Percentiles rank a stretch among this genome's conserved stretches.
phyloP scores from a whole-genome alignment of 306 rosid species.

The Cucumis hystrix region DNA sequence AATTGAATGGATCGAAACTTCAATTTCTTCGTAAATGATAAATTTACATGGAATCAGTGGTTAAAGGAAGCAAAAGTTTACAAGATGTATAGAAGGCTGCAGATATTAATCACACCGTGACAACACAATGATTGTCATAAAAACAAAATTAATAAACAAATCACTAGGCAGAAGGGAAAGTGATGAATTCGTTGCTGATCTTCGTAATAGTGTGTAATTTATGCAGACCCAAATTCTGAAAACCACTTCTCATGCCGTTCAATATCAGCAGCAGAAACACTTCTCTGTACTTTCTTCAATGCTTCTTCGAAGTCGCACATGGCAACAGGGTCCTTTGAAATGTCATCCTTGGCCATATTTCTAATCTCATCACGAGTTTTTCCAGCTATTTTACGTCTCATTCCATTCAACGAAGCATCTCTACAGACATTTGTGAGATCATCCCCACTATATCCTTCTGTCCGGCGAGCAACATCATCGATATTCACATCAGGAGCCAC shows the following conservation, averaged over 20 bases:
- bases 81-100: neutral
- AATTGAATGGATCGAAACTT: neutral
- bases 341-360: slow-evolving; percentile 94
- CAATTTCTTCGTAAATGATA: neutral
- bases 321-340: slow-evolving; percentile 90
- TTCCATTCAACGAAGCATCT: slow-evolving; percentile 96
- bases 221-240: slow-evolving; percentile 83
- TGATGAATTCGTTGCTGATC: neutral
- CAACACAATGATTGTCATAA: neutral
- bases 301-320: slow-evolving; percentile 99
- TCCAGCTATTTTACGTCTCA: slow-evolving; percentile 96
- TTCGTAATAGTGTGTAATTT: neutral
- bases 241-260: slow-evolving; percentile 96
- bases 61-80: neutral
- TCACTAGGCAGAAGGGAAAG: neutral
- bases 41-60: neutral
- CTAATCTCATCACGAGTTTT: slow-evolving; percentile 96
- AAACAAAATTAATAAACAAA: slow-evolving; percentile 2
- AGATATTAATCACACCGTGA: slow-evolving; percentile 2
- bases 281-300: slow-evolving; percentile 72
- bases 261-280: slow-evolving; percentile 85
- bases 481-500: slow-evolving; percentile 75
- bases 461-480: slow-evolving; percentile 87
- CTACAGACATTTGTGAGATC: slow-evolving; percentile 95
- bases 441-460: slow-evolving; percentile 96